Conservation (phyloP, 1,284 basidiomycete species). For the Ganoderma sp. region DNA sequence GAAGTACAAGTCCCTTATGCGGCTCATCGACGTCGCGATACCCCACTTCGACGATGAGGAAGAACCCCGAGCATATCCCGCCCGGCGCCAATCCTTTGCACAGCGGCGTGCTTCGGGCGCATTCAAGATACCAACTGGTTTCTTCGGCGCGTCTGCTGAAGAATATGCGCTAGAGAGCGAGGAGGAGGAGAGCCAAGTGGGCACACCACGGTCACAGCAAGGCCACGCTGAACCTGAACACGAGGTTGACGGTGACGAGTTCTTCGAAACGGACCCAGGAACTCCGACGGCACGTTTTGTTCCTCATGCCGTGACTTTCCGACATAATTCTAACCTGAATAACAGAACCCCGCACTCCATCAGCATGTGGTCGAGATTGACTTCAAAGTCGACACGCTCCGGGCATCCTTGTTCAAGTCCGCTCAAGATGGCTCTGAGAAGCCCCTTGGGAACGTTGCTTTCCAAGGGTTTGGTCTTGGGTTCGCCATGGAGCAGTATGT, state of each 20-base stretch:
- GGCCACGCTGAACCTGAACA: conserved; percentile 31
- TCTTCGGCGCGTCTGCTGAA: conserved; percentile 57
- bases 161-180: conserved; percentile 77
- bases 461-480: conserved; percentile 81
- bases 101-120: conserved; percentile 33
- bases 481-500: conserved; percentile 84
- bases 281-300: conserved; percentile 56
- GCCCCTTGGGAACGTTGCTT: conserved; percentile 79
- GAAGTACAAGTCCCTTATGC: conserved; percentile 96
- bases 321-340: conserved; percentile 7
- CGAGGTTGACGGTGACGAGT: conserved; percentile 58
- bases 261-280: conserved; percentile 80
- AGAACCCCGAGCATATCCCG: conserved; percentile 35
- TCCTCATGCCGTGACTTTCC: conserved; percentile 7
- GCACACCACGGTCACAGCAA: conserved; percentile 32
- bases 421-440: conserved; percentile 66
- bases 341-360: conserved; percentile 62
- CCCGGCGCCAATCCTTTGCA: conserved; percentile 17
- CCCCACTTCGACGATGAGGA: conserved; percentile 72
- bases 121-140: conserved; percentile 59
- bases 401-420: conserved; percentile 82
- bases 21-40: conserved; percentile 90
- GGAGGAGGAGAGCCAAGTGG: conserved; percentile 51
- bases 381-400: conserved; percentile 90
- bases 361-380: conserved; percentile 90